Conservation (phyloP, 1,139 yeast genomes). For the Magnusiomyces fungicola region DNA sequence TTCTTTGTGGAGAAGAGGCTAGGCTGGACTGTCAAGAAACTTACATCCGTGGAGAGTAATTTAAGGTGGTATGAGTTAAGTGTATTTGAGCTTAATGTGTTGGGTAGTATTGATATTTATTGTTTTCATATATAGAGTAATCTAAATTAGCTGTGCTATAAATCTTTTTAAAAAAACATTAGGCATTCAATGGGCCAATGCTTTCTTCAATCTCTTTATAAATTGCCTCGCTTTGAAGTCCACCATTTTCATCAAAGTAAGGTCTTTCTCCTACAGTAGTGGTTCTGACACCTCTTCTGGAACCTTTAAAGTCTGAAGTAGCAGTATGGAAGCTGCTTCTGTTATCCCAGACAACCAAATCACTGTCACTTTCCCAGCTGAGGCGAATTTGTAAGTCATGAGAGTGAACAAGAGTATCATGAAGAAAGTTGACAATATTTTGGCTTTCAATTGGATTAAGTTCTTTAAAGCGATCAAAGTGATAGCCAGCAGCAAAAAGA, state of each 20-base stretch:
- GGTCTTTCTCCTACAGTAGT: slow-evolving; percentile 52
- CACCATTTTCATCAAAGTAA: slow-evolving; percentile 44
- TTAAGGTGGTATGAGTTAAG: no score
- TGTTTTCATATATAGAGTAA: no score
- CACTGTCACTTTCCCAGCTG: slow-evolving; percentile 42
- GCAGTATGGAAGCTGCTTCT: slow-evolving; percentile 24
- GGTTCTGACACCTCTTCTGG: slow-evolving; percentile 54
- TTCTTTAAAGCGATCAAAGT: slow-evolving; percentile 37
- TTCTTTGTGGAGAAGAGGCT: no score
- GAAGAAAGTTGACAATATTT: slow-evolving; percentile 36
- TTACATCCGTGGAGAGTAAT: no score
- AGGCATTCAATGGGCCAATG: neutral
- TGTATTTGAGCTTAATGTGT: no score
- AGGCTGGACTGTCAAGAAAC: no score
- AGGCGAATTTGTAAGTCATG: slow-evolving; percentile 38
- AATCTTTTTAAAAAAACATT: no score
- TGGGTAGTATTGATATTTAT: no score
- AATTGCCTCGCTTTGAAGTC: slow-evolving; percentile 44
- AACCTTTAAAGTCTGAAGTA: slow-evolving; percentile 17
- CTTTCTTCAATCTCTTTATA: slow-evolving; percentile 1
- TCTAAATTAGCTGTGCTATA: no score
- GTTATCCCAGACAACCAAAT: slow-evolving; percentile 39
- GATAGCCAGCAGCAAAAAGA: slow-evolving; percentile 37
- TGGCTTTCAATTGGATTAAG: slow-evolving; percentile 35
- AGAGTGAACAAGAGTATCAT: slow-evolving; percentile 37